Evolutionary conservation across 2,329 filamentous ascomycete species (phyloP), one percentile per base, ranked within the genome.

Genomic region (Aspergillus aculeatus): DNA sequence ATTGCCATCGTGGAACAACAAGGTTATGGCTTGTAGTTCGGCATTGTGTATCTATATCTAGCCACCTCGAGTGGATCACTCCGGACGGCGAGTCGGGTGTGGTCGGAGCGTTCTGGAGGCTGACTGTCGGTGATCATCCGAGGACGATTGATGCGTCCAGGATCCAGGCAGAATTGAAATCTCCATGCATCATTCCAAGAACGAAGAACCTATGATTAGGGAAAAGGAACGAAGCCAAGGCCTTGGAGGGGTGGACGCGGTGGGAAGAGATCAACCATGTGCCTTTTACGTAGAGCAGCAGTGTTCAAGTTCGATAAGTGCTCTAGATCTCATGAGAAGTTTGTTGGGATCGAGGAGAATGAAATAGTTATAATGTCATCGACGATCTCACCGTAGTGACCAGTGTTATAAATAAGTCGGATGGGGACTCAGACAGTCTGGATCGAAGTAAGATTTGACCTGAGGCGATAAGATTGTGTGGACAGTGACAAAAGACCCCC

Each of bases 261-360:
- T 50, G 53, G 50, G 41, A 58, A 26, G 56, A 54, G 56, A 62
- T n/a, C 38, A 44, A 44, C 38, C 38, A 54, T 47, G 48, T 51
- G 53, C 47, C 50, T 62, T 66, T 60, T 50, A 64, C 63, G 65
- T 60, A 65, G 56, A 56, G 23, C 50, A 58, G 60, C 58, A 58
- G 56, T 55, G 63, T 29, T 10, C 26, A 47, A 58, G 59, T 60
- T 57, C 51, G 29, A 61, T 55, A 57, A 48, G 32, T 59, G 44
- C 35, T 47, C 44, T 55, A 61, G 50, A 11, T 41, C 55, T 62
- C 60, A 57, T 54, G 58, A 63, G 59, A 44, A 32, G 32, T 49
- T 16, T 44, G 38, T 19, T 44, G 38, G 14, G 16, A 44, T 19
- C 6, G 38, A 44, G 38, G 16, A 19, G 38, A 16, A 44, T 44